phyloP scores from a whole-genome alignment of 2,329 filamentous ascomycete species.

The Bipolaris victoriae region DNA sequence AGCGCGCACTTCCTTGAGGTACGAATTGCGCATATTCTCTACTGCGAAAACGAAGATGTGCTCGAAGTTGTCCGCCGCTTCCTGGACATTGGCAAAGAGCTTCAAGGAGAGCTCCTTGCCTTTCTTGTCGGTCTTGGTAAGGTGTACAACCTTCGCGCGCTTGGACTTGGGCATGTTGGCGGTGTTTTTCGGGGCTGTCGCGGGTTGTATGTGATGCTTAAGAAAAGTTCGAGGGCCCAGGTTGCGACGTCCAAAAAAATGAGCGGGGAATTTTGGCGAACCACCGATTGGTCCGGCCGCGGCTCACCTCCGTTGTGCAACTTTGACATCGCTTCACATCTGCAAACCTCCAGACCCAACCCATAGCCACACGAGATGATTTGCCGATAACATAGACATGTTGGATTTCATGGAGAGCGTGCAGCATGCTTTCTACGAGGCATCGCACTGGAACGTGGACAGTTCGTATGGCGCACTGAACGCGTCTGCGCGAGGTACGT shows the following conservation, averaged over 20 bases:
- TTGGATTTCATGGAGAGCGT: constrained; percentile 98
- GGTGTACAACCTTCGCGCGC: constrained; percentile 85
- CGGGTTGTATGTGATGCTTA: constrained; percentile 17
- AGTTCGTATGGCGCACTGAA: constrained; percentile 91
- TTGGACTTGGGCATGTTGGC: constrained; percentile 91
- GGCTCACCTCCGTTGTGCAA: constrained; percentile 25
- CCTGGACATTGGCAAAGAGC: constrained; percentile 86
- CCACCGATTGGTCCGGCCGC: constrained; percentile 37
- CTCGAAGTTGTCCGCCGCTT: constrained; percentile 82
- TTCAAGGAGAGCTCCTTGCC: constrained; percentile 86
- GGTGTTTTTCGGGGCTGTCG: constrained; percentile 24
- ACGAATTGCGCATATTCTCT: constrained; percentile 97
- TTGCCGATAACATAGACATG: constrained; percentile 62
- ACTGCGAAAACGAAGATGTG: constrained; percentile 93
- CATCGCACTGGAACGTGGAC: constrained; percentile 86
- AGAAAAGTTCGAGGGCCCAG: constrained; percentile 33
- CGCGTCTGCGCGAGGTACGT: constrained; percentile 76
- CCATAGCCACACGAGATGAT: constrained; percentile 27
- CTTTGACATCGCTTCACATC: constrained; percentile 10
- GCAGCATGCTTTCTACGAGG: constrained; percentile 85
- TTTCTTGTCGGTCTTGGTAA: constrained; percentile 93
- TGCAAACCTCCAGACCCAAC: constrained; percentile 7
- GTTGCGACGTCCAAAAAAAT: constrained; percentile 28
- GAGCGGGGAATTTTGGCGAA: constrained; percentile 45
- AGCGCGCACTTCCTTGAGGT: constrained; percentile 86